Percentiles rank a stretch among this genome's conserved stretches.
These are phyloP conservation scores for Ascoidea tarda DNA, from an alignment of 805 yeast genomes.

Conservation along the genomic window DNA sequence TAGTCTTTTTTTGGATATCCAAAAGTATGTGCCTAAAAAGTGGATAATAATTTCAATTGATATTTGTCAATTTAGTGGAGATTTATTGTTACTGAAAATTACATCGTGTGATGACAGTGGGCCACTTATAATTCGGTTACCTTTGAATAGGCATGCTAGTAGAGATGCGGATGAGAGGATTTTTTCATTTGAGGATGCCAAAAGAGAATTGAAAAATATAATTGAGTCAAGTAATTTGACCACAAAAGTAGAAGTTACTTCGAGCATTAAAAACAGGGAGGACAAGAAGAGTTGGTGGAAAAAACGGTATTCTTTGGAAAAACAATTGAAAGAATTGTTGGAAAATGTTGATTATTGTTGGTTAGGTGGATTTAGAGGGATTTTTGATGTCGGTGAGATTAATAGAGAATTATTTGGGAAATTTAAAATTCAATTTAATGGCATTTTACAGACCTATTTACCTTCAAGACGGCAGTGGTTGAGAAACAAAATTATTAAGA, in stretches of 20 bases:
- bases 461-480: slow-evolving; percentile 28
- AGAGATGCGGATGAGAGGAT: slow-evolving; percentile 28
- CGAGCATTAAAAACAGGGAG: slow-evolving; percentile 36
- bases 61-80: slow-evolving; percentile 40
- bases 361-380: slow-evolving; percentile 65
- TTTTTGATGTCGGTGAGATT: slow-evolving; percentile 29
- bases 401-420: slow-evolving; percentile 14
- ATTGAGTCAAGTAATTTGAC: slow-evolving; percentile 48
- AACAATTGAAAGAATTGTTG: slow-evolving; percentile 37
- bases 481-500: background rate
- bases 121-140: slow-evolving; percentile 42
- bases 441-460: slow-evolving; percentile 27
- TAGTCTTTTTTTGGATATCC: slow-evolving; percentile 3
- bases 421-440: slow-evolving; percentile 25
- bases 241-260: slow-evolving; percentile 39
- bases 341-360: slow-evolving; percentile 44
- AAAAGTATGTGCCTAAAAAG: slow-evolving; percentile 22
- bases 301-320: slow-evolving; percentile 46
- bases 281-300: slow-evolving; percentile 73
- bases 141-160: slow-evolving; percentile 35
- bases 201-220: slow-evolving; percentile 31
- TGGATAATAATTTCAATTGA: slow-evolving; percentile 56
- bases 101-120: slow-evolving; percentile 14
- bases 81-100: slow-evolving; percentile 37
- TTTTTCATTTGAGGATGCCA: slow-evolving; percentile 30